Evolutionary conservation across 2,329 filamentous ascomycete species (phyloP).

Genomic region (Diaporthe eres): DNA sequence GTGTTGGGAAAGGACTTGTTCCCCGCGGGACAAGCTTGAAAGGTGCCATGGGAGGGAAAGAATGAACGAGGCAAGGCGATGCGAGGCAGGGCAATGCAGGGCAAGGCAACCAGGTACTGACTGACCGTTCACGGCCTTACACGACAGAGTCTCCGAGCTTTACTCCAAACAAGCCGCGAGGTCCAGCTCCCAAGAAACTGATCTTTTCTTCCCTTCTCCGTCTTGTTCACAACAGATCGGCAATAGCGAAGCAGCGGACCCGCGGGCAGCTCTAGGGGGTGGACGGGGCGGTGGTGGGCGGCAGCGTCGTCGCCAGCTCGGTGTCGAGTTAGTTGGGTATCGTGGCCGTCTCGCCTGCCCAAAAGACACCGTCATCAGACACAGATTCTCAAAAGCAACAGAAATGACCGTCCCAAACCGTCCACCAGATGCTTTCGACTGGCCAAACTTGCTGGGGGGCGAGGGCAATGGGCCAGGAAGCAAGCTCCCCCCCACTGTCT

Average conservation of each 20-base stretch:
- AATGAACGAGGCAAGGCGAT: background rate
- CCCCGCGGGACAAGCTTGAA: background rate
- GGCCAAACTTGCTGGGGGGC: conserved; percentile 14
- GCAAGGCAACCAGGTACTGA: conserved; percentile 34
- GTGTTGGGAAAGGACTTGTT: background rate
- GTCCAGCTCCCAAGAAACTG: conserved; percentile 7
- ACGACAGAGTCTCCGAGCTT: conserved; percentile 6
- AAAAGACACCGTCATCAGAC: conserved; percentile 28
- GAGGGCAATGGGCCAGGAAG: conserved; percentile 6
- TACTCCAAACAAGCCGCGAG: conserved; percentile 29
- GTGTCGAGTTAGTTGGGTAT: conserved; percentile 12
- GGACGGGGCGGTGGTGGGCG: conserved; percentile 1
- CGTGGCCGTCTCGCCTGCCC: conserved; percentile 31
- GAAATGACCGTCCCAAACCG: background rate
- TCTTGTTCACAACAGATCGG: background rate
- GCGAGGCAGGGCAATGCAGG: background rate
- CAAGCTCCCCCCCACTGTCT: conserved; percentile 31
- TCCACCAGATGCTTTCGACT: background rate
- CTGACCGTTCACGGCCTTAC: conserved; percentile 34
- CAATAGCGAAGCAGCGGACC: background rate
- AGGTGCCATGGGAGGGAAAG: background rate
- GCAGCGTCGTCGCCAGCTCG: conserved; percentile 25
- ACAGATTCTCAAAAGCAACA: conserved; percentile 25
- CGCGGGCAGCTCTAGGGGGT: background rate
- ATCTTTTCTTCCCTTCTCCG: background rate